Conservation (phyloP, 192 early-diverging fungal genomes). For the Funneliformis geosporum region DNA sequence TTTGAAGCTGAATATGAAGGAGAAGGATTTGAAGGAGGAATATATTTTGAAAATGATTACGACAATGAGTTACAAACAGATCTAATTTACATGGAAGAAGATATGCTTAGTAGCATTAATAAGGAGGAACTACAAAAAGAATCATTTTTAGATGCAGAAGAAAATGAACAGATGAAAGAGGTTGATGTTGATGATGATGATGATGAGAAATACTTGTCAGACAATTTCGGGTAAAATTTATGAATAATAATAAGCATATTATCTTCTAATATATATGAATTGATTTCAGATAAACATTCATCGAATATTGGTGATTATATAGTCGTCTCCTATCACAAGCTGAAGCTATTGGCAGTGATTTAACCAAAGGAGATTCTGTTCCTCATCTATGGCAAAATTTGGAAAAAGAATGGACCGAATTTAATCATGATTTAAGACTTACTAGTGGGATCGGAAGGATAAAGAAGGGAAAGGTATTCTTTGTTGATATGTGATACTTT, state of each 20-base stretch:
- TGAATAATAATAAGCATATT: neutral
- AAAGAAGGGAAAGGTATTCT: conserved; percentile 1
- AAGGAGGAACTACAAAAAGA: neutral
- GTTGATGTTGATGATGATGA: neutral
- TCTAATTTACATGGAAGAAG: neutral
- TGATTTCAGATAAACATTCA: neutral
- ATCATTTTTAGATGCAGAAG: neutral
- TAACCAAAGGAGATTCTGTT: conserved; percentile 1
- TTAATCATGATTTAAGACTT: conserved; percentile 26
- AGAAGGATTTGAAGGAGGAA: neutral
- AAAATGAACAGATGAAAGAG: neutral
- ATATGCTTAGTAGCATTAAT: neutral
- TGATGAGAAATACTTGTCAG: conserved; percentile 1
- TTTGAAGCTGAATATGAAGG: neutral
- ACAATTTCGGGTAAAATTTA: conserved; percentile 1
- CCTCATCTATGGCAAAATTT: conserved; percentile 31
- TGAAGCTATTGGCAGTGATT: conserved; percentile 18
- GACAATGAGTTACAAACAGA: neutral
- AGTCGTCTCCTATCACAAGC: conserved; percentile 27
- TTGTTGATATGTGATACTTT: neutral
- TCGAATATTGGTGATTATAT: neutral
- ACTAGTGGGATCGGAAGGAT: conserved; percentile 30
- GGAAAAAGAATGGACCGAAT: conserved; percentile 31
- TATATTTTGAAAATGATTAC: neutral
- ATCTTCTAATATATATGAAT: too few relatives aligned